Conservation (phyloP, 2,329 filamentous ascomycete species). For the Colletotrichum chlorophyti region DNA sequence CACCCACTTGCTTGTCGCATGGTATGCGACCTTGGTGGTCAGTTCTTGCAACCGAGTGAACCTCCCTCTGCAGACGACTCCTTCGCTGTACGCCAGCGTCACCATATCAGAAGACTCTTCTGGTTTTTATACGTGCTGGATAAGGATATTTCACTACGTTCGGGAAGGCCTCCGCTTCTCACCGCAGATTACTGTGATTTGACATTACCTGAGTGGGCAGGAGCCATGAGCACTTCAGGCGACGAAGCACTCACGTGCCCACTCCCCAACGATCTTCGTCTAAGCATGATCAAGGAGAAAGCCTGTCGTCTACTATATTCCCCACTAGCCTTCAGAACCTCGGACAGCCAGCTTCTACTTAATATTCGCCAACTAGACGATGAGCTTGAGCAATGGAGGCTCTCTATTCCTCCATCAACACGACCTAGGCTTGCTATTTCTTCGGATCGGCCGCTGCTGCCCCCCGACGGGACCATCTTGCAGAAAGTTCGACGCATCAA, state of each 20-base stretch:
- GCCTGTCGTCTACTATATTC: slow-evolving; percentile 6
- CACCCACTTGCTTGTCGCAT: neutral
- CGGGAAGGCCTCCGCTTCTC: slow-evolving; percentile 33
- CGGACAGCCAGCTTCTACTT: slow-evolving; percentile 23
- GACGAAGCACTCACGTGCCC: neutral
- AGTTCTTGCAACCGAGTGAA: neutral
- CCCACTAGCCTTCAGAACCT: neutral
- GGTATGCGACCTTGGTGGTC: neutral
- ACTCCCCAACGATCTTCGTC: neutral
- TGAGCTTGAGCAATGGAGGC: slow-evolving; percentile 40
- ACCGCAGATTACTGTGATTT: neutral
- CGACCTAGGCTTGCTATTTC: neutral
- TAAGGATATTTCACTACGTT: slow-evolving; percentile 35
- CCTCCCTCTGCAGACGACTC: too few species aligned
- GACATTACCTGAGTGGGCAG: neutral
- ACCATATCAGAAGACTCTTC: slow-evolving; percentile 32
- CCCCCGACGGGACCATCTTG: neutral
- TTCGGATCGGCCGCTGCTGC: neutral
- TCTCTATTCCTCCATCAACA: slow-evolving; percentile 33
- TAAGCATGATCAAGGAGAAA: slow-evolving; percentile 4
- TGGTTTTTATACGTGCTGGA: slow-evolving; percentile 37
- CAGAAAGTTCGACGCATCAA: neutral
- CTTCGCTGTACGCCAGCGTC: neutral
- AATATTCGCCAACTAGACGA: slow-evolving; percentile 38
- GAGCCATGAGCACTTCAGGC: neutral